Evolutionary conservation across 2,329 filamentous ascomycete genomes (phyloP).

Genomic region (Xylaria sp.): DNA sequence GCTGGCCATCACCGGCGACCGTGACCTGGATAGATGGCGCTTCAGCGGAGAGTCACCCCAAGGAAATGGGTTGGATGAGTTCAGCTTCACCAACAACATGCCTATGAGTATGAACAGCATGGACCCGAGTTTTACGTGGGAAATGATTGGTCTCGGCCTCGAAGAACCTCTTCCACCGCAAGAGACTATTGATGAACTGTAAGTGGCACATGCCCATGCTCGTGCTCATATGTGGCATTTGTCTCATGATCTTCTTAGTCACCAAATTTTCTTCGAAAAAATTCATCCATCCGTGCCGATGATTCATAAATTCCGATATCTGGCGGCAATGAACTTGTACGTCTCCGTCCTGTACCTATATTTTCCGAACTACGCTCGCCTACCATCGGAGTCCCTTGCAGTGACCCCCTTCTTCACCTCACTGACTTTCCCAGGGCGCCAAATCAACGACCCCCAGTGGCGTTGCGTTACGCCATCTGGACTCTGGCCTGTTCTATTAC

Average conservation of each 20-base stretch:
- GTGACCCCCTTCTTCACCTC: constrained; percentile 16
- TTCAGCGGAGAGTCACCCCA: constrained; percentile 65
- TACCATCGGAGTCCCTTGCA: no score
- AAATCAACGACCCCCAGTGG: constrained; percentile 84
- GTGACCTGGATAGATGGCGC: constrained; percentile 66
- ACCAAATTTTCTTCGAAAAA: constrained; percentile 90
- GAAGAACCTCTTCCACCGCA: constrained; percentile 69
- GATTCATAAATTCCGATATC: constrained; percentile 88
- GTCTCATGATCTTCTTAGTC: constrained; percentile 57
- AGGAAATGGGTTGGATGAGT: constrained; percentile 61
- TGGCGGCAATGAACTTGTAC: constrained; percentile 86
- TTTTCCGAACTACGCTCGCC: background rate
- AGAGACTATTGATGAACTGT: constrained; percentile 83
- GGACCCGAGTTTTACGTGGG: constrained; percentile 78
- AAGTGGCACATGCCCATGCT: constrained; percentile 48
- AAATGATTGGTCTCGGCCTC: constrained; percentile 71
- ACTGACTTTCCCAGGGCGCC: constrained; percentile 66
- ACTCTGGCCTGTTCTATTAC: constrained; percentile 86
- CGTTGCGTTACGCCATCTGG: constrained; percentile 95
- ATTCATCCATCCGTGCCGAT: constrained; percentile 87
- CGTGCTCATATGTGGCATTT: background rate
- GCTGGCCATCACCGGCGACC: constrained; percentile 59
- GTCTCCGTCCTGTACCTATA: constrained; percentile 42
- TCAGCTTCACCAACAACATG: constrained; percentile 65
- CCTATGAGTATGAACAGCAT: constrained; percentile 62